Percentiles rank a stretch among this genome's conserved stretches.
Conservation (phyloP, 2,329 filamentous ascomycete species). For the Nectriaceae sp. region DNA sequence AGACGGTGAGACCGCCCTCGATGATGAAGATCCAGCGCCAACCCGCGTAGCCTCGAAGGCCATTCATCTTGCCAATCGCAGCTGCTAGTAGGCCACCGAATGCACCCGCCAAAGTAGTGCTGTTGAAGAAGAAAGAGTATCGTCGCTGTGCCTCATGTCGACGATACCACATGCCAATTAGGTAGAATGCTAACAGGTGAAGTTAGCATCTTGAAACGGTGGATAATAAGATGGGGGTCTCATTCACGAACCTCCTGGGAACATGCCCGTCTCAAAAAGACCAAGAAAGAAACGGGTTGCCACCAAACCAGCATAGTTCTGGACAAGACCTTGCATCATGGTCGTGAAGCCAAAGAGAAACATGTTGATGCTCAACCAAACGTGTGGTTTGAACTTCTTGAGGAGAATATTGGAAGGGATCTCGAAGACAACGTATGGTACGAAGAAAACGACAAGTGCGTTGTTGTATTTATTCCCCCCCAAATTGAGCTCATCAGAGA, state of each 20-base stretch:
- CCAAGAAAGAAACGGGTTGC: slow-evolving; percentile 86
- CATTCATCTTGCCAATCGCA: slow-evolving; percentile 87
- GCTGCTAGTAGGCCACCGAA: slow-evolving; percentile 86
- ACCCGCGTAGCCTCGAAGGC: slow-evolving; percentile 64
- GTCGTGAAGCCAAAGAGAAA: slow-evolving; percentile 78
- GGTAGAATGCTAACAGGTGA: slow-evolving; percentile 54
- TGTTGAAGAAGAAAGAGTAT: slow-evolving; percentile 92
- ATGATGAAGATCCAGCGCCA: slow-evolving; percentile 88
- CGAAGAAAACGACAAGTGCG: slow-evolving; percentile 78
- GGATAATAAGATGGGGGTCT: not conserved
- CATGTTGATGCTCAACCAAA: slow-evolving; percentile 82
- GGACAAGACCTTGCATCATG: slow-evolving; percentile 73
- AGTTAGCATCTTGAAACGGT: slow-evolving; percentile 5
- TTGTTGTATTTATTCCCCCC: slow-evolving; percentile 68
- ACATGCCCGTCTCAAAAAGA: slow-evolving; percentile 74
- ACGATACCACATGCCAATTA: slow-evolving; percentile 89
- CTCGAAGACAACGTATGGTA: slow-evolving; percentile 73
- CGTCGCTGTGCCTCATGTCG: slow-evolving; percentile 86
- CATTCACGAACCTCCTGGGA: slow-evolving; percentile 42
- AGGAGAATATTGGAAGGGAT: slow-evolving; percentile 70
- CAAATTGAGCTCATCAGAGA: slow-evolving; percentile 64
- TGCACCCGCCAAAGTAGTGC: slow-evolving; percentile 75
- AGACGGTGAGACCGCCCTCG: slow-evolving; percentile 66
- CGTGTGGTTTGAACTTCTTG: slow-evolving; percentile 61
- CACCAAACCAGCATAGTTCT: slow-evolving; percentile 76